Evolutionary conservation across 768 basidiomycete genomes (phyloP), one percentile per base, ranked within the genome.

Genomic region (Phlebiopsis flavidoalba): DNA sequence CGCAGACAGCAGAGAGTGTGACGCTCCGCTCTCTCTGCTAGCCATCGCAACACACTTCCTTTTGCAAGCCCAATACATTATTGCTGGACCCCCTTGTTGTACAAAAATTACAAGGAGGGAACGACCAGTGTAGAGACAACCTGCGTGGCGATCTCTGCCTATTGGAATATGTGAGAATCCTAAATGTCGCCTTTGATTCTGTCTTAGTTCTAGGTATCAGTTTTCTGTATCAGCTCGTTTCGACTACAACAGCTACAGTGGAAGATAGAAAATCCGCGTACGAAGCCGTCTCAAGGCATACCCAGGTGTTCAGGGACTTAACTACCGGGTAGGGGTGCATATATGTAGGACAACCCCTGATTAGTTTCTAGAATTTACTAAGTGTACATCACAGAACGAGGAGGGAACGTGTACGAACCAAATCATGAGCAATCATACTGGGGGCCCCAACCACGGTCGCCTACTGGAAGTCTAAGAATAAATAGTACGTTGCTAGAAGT

Each of bases 331-430:
- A 68, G 65, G 52, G 74, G 74, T 0, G 71, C 74, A 11, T 75
- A 75, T 61, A 67, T 72, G 71, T 72, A 47, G 51, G 72, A 65
- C 36, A 12, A 55, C n/a, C 5, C 31, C 53, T 53, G n/a, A n/a
- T 14, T n/a, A 37, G 31, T 24, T 59, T 14, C 14, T 6, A 26
- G 31, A 4, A 36, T 2, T n/a, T 31, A n/a, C 6, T 48, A 21
- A 43, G 15, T 31, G 3, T 37, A 4, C 6, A 12, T n/a, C 7
- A 37, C 57, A 71, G 73, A 75, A 74, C 58, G 74, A 75, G 50
- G 74, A n/a, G n/a, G 70, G 22, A 69, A 73, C 50, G 70, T 74
- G 2, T 75, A 75, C 49, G 73, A 75, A 61, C 61, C 67, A 10
- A 59, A 74, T 58, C 70, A 75, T 54, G 49, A 60, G 59, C 62